Evolutionary conservation across 1,139 yeast species (phyloP), one percentile per base, ranked within the genome.

Genomic region (Geotrichum histeridarum): DNA sequence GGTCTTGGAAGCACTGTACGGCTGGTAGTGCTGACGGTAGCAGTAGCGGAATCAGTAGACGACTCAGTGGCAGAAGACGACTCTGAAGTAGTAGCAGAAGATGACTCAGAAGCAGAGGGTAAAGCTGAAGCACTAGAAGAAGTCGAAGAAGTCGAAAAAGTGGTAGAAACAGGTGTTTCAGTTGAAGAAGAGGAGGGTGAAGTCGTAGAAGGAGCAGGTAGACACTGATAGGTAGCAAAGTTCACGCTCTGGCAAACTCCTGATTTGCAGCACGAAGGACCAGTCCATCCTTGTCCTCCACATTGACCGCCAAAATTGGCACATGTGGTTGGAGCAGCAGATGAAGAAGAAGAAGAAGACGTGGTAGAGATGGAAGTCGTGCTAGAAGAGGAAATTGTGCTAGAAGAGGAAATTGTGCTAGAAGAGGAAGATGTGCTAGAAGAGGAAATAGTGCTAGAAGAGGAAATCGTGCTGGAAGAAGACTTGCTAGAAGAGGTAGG

Each of bases 311-410:
- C 39, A 7, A 4, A 17, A n/a, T 22, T 33, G 17, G 27, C 33
- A 27, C 50, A 43, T n/a, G 51, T 18, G 12, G 35, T 37, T 14
- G 43, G 4, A 11, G 37, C 47, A n/a, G 46, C 5, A 9, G 45
- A 32, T 22, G 50, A 36, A 17, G 27, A 33, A 6, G 54, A 48
- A 53, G 22, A 14, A 48, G 43, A 17, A 53, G 15, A 42, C 48
- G 43, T 36, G 48, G 43, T 35, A 31, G n/a, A 37, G 7, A 7
- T 17, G n/a, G 22, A 53, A 54, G 8, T n/a, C 8, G 36, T 22
- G 15, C 46, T 42, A 35, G 56, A 54, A 35, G 57, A 54, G 32
- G 56, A 54, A 33, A 52, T 31, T 11, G 47, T 7, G 11, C 15
- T 8, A 7, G 36, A 11, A 4, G 47, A 17, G 3, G 47, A 30